Base-by-base conservation (phyloP, 495 filamentous ascomycete genomes). In the Penicillium goetzii region DNA sequence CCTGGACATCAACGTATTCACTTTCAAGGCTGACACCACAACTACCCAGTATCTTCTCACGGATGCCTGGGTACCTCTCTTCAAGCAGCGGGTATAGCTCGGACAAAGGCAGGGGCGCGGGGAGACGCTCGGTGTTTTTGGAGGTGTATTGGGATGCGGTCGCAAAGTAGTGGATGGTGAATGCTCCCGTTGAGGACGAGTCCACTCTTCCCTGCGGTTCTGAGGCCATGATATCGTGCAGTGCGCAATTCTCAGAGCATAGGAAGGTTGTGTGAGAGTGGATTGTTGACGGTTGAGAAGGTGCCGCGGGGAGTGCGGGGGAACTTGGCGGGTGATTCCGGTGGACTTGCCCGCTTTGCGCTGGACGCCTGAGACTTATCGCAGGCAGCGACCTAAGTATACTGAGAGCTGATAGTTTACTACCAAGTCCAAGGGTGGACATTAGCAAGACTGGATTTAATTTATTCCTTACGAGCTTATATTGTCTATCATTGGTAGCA, bases 141-240 rank as follows among this genome's bases (percentile, higher is more conserved):
- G 80, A 75, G 7, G 93, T 93, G 73, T 85, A 91, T 60, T 86
- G 86, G 57, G 88, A 85, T 45, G 90, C 91, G 61, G 86, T 83
- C 71, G 92, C 92, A 77, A 98, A 96, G 80, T 96, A 97, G 65
- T 95, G 87, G 59, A 97, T 78, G 69, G 86, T 89, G 79, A 96
- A 97, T 52, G 68, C 67, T 51, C 59, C 57, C 25, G 15, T 36
- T 23, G 32, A 36, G 30, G 52, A 23, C n/a, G 32, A 55, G 7
- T 30, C 52, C 32, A 8, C 0, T 17, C 15, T n/a, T n/a, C 2
- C n/a, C 10, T 51, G 12, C 25, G 32, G 23, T 6, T 2, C 7
- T 15, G 52, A 55, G 30, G 52, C 26, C 52, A 55, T 55, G 17
- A 15, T 23, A 21, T 21, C 8, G 19, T 6, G 30, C 21, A 25